Percentiles rank a stretch among this genome's conserved stretches.
Evolutionary conservation across 352 stramenopile genomes (phyloP).

Genomic region (Proteromonas lacertae): DNA sequence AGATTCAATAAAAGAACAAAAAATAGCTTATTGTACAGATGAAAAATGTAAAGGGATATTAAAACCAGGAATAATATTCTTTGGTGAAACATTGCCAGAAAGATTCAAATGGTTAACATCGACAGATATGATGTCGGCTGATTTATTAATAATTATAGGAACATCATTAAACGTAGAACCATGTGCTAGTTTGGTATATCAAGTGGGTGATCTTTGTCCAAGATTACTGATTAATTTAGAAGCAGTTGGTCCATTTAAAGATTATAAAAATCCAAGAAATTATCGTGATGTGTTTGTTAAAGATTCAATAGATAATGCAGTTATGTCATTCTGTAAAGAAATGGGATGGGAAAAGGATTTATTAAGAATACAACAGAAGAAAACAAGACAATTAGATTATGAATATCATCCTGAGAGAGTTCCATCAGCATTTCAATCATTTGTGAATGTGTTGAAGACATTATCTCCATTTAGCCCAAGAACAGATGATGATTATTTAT

Average conservation of each 20-base stretch:
- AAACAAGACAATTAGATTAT: no score
- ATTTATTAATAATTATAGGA: constrained; percentile 85
- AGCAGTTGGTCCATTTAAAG: background rate
- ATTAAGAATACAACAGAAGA: no score
- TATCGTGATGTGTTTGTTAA: background rate
- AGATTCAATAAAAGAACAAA: background rate
- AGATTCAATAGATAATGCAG: no score
- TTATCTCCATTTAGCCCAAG: no score
- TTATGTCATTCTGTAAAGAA: no score
- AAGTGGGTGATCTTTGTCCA: constrained; percentile 6
- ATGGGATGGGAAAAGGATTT: no score
- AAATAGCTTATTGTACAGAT: background rate
- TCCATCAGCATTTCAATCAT: no score
- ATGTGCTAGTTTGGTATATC: constrained; percentile 26
- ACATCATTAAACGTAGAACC: constrained; percentile 79
- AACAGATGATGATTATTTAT: no score
- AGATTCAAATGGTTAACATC: constrained; percentile 32
- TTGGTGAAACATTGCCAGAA: constrained; percentile 57
- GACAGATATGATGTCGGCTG: constrained; percentile 27
- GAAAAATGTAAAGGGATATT: constrained; percentile 51
- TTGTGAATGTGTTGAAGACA: no score
- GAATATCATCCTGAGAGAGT: no score
- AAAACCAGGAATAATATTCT: constrained; percentile 89
- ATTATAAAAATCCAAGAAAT: background rate
- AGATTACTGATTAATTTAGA: constrained; percentile 13